Conservation (phyloP, 2,329 filamentous ascomycete genomes). For the Hypoxylon sp. region DNA sequence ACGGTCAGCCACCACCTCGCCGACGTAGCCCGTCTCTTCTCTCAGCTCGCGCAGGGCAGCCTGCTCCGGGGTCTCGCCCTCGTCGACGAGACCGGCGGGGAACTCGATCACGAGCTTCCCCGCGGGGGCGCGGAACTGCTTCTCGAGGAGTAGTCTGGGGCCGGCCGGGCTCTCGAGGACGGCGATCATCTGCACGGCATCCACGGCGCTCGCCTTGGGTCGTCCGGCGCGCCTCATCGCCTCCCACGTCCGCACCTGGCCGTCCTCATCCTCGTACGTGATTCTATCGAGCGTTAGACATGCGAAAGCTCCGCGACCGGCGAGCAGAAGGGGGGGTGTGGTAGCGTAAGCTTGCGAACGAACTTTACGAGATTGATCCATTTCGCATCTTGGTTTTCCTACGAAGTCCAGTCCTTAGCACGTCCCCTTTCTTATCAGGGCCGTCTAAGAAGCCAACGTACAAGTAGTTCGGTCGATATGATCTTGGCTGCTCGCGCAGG, state of each 20-base stretch:
- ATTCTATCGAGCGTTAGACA: conserved; percentile 35
- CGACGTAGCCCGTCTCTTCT: conserved; percentile 51
- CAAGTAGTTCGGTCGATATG: conserved; percentile 43
- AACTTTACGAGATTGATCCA: conserved; percentile 46
- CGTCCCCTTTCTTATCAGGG: background rate
- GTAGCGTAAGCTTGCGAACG: conserved; percentile 14
- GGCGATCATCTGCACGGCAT: conserved; percentile 44
- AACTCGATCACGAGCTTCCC: conserved; percentile 51
- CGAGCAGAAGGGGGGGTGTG: too few species aligned
- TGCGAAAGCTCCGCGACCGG: background rate
- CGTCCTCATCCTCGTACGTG: conserved; percentile 43
- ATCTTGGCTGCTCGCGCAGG: conserved; percentile 33
- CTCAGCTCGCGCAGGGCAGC: conserved; percentile 50
- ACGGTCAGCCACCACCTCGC: conserved; percentile 41
- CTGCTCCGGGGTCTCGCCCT: conserved; percentile 48
- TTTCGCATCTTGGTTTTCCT: conserved; percentile 45
- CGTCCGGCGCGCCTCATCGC: conserved; percentile 40
- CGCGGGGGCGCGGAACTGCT: conserved; percentile 50
- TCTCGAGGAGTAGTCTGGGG: conserved; percentile 48
- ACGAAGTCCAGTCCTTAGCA: conserved; percentile 4
- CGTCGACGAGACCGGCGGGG: conserved; percentile 51
- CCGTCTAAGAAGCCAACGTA: conserved; percentile 30
- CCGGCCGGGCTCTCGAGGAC: conserved; percentile 36
- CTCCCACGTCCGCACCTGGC: conserved; percentile 43
- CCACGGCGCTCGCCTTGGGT: conserved; percentile 41